phyloP scores from a whole-genome alignment of 2,329 filamentous ascomycete species.

The Cytospora leucostoma region DNA sequence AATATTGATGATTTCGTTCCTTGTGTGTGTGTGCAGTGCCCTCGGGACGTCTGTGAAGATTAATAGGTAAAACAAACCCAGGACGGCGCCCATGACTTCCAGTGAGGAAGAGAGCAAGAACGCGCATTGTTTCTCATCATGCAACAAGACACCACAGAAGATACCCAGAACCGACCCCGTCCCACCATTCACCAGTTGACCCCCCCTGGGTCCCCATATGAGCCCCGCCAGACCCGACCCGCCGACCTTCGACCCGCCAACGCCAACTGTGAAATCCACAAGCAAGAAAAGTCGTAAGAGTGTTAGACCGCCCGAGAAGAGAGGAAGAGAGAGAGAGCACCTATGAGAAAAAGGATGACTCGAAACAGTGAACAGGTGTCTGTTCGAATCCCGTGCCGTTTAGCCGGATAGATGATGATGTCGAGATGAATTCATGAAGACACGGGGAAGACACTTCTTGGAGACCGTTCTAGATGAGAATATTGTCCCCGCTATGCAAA shows the following conservation, averaged over 20 bases:
- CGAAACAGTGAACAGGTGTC: constrained; percentile 3
- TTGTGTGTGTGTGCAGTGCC: background rate
- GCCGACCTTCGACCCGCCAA: constrained; percentile 1
- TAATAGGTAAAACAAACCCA: background rate
- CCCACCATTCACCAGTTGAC: background rate
- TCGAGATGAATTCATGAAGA: background rate
- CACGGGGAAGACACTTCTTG: constrained; percentile 1
- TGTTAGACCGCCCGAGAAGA: background rate
- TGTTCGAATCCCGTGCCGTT: constrained; percentile 12
- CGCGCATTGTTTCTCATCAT: background rate
- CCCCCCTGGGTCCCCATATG: background rate
- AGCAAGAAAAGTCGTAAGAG: background rate
- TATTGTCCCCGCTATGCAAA: constrained; percentile 26
- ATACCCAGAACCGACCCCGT: background rate
- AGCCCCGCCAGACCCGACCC: background rate
- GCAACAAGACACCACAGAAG: background rate
- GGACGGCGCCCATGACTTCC: background rate
- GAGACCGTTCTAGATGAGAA: constrained; percentile 24
- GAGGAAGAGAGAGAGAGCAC: background rate
- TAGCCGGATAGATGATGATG: constrained; percentile 10
- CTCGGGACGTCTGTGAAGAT: background rate
- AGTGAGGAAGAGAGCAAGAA: background rate
- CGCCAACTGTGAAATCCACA: background rate
- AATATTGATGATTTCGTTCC: no score
- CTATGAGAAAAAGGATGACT: background rate